phyloP scores from a whole-genome alignment of 495 filamentous ascomycete genomes.

The Penicillium simplicissimum region DNA sequence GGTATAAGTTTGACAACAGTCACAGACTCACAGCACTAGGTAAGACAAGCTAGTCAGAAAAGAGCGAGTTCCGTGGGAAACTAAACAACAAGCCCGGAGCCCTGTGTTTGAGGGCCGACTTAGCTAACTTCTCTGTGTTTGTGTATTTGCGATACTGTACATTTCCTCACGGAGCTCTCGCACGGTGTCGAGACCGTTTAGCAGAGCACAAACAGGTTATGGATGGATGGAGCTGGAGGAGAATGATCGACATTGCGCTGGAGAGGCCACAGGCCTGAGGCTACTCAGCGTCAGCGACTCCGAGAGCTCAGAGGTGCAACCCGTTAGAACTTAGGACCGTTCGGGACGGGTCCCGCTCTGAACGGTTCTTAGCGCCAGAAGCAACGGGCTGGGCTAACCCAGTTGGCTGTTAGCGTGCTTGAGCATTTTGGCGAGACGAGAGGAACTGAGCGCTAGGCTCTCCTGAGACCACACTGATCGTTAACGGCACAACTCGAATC shows the following conservation, averaged over 20 bases:
- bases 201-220: neutral
- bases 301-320: neutral
- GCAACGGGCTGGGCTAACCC: neutral
- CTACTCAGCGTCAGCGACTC: neutral
- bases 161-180: neutral
- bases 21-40: too few species aligned
- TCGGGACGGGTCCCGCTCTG: conserved; percentile 13
- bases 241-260: conserved; percentile 28
- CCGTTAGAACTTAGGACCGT: conserved; percentile 26
- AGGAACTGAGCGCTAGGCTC: neutral
- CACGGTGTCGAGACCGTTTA: neutral
- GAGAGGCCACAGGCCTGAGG: neutral
- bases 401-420: neutral
- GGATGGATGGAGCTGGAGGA: neutral
- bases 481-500: conserved; percentile 18
- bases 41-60: conserved; percentile 5
- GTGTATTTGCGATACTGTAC: conserved; percentile 4
- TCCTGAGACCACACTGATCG: neutral
- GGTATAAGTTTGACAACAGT: neutral
- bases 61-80: neutral
- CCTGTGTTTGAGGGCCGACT: neutral
- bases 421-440: neutral
- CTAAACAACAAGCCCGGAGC: neutral
- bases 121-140: neutral
- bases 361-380: neutral